Base-by-base conservation (phyloP, 352 stramenopile species). In the Pelagophyceae sp. region DNA sequence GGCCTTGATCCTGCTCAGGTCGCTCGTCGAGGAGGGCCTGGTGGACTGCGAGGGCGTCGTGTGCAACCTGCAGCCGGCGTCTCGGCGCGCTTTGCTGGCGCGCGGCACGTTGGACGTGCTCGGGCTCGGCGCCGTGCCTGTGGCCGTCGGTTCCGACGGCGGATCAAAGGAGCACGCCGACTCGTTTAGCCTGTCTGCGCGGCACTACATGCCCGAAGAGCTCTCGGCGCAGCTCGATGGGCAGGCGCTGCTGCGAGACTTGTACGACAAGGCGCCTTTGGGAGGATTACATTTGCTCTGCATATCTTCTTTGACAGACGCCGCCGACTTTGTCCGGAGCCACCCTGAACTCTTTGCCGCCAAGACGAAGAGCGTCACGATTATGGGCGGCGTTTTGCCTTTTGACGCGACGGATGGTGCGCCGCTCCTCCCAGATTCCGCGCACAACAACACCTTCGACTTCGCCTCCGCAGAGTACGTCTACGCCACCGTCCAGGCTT, bases 371-470 rank as follows among this genome's bases (percentile, higher is more conserved):
- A 77, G 80, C 72, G 80, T 58, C 5, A 33, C n/a, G 25, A 74
- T 74, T 17, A 74, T 74, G 67, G 67, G 67, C 38, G 67, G 67
- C 11, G 67, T 74, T 23, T 20, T 31, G 67, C 6, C 63, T 6
- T 65, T 65, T n/a, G 67, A 60, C 15, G 27, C 35, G 17, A 37
- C 2, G 33, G 67, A 74, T 37, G 67, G 38, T 15, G 6, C 31
- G 23, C 35, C 80, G 67, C 77, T 76, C 61, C 33, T 80, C 37
- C 77, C 82, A 27, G 82, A 85, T 64, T 77, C 75, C 29, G 82
- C 82, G 38, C 38, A 84, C 77, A 85, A 85, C 72, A 85, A 85
- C 60, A 82, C 79, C 32, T 85, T 83, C 54, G 82, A 85, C 74
- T 40, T 76, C 29, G 72, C 70, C 20, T 75, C 79, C 60, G 71